phyloP scores from a whole-genome alignment of 306 rosid genomes.

The Boehmeria nivea region DNA sequence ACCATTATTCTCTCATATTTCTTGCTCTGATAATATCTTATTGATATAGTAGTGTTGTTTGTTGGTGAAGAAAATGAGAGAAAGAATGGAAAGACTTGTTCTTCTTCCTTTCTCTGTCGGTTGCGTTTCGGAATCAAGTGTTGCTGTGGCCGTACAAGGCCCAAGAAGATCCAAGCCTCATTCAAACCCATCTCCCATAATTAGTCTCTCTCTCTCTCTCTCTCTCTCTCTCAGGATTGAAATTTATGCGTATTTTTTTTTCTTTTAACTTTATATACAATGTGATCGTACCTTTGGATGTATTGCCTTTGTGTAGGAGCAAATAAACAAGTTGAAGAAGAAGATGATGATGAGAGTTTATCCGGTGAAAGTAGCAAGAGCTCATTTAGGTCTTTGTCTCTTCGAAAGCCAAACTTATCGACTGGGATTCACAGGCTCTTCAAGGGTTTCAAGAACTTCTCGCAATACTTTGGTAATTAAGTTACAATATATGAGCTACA shows the following conservation, averaged over 20 bases:
- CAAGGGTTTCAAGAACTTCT: conserved; percentile 87
- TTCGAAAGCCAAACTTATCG: conserved; percentile 61
- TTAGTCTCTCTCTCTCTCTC: conserved; percentile 48
- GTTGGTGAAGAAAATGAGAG: conserved; percentile 55
- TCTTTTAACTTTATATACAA: too few relatives aligned
- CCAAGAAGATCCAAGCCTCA: conserved; percentile 53
- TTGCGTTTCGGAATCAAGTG: conserved; percentile 79
- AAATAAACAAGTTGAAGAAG: conserved; percentile 30
- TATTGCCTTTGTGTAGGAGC: conserved; percentile 24
- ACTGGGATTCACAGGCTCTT: conserved; percentile 53
- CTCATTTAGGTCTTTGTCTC: conserved; percentile 35
- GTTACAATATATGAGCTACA: neutral
- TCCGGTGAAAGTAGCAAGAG: conserved; percentile 55
- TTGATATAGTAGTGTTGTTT: neutral
- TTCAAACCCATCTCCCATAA: conserved; percentile 34
- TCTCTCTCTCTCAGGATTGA: neutral
- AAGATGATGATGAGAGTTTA: conserved; percentile 32
- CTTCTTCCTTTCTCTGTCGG: conserved; percentile 91
- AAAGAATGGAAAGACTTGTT: conserved; percentile 81
- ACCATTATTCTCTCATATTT: neutral
- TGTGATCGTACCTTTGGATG: neutral
- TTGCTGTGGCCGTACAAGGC: conserved; percentile 61
- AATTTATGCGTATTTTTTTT: neutral
- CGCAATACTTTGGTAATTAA: conserved; percentile 66
- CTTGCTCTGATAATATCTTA: neutral